phyloP scores from a whole-genome alignment of 2,329 filamentous ascomycete genomes.

The Torrubiellomyces zombiae region DNA sequence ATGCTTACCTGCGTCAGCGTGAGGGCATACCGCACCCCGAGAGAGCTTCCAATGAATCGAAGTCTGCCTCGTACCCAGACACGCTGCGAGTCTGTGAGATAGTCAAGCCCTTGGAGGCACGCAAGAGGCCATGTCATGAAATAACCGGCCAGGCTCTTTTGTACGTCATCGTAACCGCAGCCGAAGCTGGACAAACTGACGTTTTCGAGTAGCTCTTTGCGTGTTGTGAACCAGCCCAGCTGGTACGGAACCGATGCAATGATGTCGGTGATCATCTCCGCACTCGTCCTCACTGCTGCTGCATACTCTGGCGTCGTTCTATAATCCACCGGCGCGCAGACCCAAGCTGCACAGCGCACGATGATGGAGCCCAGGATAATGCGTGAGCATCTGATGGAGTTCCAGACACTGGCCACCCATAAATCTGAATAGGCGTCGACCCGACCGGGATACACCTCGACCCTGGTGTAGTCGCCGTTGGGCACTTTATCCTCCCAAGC shows the following conservation, averaged over 20 bases:
- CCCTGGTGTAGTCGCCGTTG: conserved; percentile 31
- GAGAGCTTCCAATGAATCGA: conserved; percentile 33
- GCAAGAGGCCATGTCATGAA: conserved; percentile 43
- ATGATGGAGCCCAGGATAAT: conserved; percentile 37
- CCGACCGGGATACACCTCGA: conserved; percentile 42
- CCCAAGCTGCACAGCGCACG: conserved; percentile 44
- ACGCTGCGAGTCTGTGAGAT: conserved; percentile 40
- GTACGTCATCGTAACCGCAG: conserved; percentile 30
- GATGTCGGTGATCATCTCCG: conserved; percentile 39
- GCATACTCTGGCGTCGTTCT: conserved; percentile 46
- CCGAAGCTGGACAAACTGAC: conserved; percentile 27
- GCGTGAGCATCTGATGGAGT: conserved; percentile 34
- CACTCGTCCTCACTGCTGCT: conserved; percentile 31
- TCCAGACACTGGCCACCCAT: conserved; percentile 41
- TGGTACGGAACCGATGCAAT: conserved; percentile 45
- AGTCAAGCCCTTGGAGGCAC: conserved; percentile 38
- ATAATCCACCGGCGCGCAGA: conserved; percentile 43
- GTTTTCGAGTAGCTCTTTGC: conserved; percentile 21
- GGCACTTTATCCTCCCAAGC: conserved; percentile 39
- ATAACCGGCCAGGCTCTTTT: conserved; percentile 40
- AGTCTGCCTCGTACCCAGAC: conserved; percentile 37
- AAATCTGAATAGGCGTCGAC: conserved; percentile 43
- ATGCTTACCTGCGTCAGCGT: conserved; percentile 33
- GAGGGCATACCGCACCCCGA: conserved; percentile 42
- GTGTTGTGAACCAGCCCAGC: conserved; percentile 38